Base-by-base conservation (phyloP, 2,329 filamentous ascomycete genomes). In the Aspergillus japonicus region DNA sequence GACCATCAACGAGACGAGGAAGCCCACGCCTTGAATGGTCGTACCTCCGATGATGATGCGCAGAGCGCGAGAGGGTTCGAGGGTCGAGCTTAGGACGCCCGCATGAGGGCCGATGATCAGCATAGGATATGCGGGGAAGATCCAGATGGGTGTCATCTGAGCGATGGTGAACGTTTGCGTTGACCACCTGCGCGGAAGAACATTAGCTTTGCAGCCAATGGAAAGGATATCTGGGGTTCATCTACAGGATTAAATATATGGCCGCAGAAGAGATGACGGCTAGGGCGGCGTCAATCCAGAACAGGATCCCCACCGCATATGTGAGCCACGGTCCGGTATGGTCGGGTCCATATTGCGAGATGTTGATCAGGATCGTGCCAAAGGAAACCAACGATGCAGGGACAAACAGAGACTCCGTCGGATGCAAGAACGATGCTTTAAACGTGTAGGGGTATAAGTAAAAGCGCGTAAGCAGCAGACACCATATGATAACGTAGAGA, bases 141-240 rank as follows among this genome's bases (percentile, higher is more conserved):
- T 92, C 91, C 91, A 95, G 19, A 92, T 87, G 0, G 91, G 91
- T 0, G 91, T 95, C 91, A 96, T 95, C 55, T 87, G 87, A 35
- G 90, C 88, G 51, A 95, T 90, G 0, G 91, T 87, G 66, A 87
- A 87, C 2, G 84, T 86, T 61, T 85, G 83, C 0, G 85, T 88
- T 2, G 83, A 86, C 85, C 85, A 88, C 67, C 83, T 86, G 54
- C 33, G 33, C 33, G 11, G 4, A 7, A 49, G 6, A 49, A 4
- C 11, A 62, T 69, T 47, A 69, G 63, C 61, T 50, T 50, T 39
- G 7, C 0, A 19, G 11, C 26, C 12, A 16, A 29, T 7, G 14
- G 5, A 35, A 35, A 35, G 21, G 3, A 29, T n/a, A 8, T 26
- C 33, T 26, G n/a, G 26, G 7, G 23, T 47, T 8, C n/a, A 54